Evolutionary conservation across 2,329 filamentous ascomycete species (phyloP).

Genomic region (Mycosphaerella sp.): DNA sequence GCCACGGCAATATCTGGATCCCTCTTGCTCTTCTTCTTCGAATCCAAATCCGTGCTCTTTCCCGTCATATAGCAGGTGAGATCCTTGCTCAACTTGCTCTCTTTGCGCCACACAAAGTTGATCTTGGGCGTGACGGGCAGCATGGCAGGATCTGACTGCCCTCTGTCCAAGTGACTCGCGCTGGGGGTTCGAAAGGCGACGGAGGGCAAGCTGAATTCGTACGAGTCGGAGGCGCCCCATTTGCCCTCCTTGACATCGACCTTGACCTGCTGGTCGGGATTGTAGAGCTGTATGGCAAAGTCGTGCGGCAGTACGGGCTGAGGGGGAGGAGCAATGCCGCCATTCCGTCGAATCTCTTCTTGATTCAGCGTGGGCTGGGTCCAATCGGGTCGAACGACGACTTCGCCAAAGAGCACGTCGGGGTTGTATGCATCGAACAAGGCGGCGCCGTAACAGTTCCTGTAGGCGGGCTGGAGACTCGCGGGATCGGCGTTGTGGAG

Average conservation of each 20-base stretch:
- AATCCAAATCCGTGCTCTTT: constrained; percentile 61
- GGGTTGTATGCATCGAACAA: constrained; percentile 75
- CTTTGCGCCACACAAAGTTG: constrained; percentile 82
- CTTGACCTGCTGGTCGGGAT: constrained; percentile 75
- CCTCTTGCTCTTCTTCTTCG: constrained; percentile 53
- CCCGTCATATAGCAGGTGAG: constrained; percentile 84
- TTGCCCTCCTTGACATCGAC: constrained; percentile 66
- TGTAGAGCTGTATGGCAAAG: constrained; percentile 86
- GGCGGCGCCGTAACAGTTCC: constrained; percentile 79
- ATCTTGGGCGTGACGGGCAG: constrained; percentile 59
- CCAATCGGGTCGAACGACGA: constrained; percentile 79
- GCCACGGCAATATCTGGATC: constrained; percentile 96
- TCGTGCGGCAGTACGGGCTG: constrained; percentile 67
- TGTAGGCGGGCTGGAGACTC: constrained; percentile 54
- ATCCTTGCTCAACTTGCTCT: constrained; percentile 78
- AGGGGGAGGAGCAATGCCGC: constrained; percentile 58
- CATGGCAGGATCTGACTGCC: constrained; percentile 54
- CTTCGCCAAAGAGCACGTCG: constrained; percentile 80
- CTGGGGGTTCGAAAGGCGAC: constrained; percentile 77
- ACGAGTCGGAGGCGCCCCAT: constrained; percentile 73
- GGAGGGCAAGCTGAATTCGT: constrained; percentile 90
- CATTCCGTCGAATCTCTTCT: constrained; percentile 67
- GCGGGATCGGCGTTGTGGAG: constrained; percentile 66
- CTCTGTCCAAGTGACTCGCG: constrained; percentile 68
- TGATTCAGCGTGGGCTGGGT: constrained; percentile 72